Conservation (phyloP, 129 eudicot genomes). For the Escallonia rubra region DNA sequence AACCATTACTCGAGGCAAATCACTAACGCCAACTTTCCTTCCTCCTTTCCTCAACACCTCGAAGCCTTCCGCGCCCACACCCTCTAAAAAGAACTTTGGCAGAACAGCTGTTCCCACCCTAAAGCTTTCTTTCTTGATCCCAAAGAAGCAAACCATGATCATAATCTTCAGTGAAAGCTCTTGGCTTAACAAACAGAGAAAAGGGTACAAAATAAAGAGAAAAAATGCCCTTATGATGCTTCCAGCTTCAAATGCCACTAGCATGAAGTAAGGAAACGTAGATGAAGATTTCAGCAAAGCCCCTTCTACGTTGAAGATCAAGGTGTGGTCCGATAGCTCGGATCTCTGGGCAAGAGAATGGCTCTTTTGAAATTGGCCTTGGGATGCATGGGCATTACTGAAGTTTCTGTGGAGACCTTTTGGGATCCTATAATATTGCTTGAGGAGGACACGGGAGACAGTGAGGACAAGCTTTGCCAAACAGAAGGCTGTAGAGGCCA, state of each 20-base stretch:
- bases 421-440: constrained; percentile 5
- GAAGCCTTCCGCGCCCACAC: constrained; percentile 39
- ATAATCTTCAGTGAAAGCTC: constrained; percentile 35
- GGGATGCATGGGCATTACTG: constrained; percentile 13
- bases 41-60: constrained; percentile 35
- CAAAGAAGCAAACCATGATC: constrained; percentile 55
- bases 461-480: constrained; percentile 2
- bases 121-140: constrained; percentile 32
- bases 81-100: constrained; percentile 61
- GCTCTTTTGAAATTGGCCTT: constrained; percentile 20
- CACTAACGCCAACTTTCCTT: constrained; percentile 35
- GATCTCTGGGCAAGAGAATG: constrained; percentile 18
- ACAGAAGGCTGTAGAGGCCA: constrained; percentile 6
- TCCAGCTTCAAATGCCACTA: constrained; percentile 69
- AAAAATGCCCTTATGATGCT: constrained; percentile 47
- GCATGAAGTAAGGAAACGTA: constrained; percentile 62
- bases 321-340: constrained; percentile 12
- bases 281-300: constrained; percentile 41
- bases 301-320: constrained; percentile 41
- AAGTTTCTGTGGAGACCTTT: constrained; percentile 24
- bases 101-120: constrained; percentile 41
- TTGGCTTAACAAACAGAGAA: constrained; percentile 22
- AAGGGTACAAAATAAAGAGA: constrained; percentile 44
- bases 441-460: constrained; percentile 5
- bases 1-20: constrained; percentile 58